Percentiles rank a stretch among this genome's conserved stretches.
These are phyloP conservation scores for Candida sphagnicola DNA, from an alignment of 805 yeast genomes.

Conservation along the genomic window DNA sequence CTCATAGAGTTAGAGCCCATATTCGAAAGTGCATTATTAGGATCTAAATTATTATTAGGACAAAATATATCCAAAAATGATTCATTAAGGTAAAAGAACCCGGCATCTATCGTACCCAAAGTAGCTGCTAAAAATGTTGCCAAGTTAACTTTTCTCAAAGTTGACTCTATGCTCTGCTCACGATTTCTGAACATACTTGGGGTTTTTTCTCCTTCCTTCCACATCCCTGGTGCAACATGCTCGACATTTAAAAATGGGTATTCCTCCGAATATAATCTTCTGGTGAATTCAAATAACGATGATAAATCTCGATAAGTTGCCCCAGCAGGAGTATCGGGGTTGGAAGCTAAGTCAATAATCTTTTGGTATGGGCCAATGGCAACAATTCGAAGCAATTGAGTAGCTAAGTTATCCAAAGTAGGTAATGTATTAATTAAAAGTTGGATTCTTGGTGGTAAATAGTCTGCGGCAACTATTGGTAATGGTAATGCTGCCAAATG, in stretches of 20 bases:
- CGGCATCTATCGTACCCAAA: constrained; percentile 78
- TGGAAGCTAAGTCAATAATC: constrained; percentile 64
- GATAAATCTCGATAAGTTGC: constrained; percentile 64
- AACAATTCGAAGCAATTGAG: constrained; percentile 71
- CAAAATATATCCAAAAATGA: constrained; percentile 85
- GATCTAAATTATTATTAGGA: constrained; percentile 59
- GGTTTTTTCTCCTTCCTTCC: constrained; percentile 60
- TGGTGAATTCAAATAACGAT: constrained; percentile 75
- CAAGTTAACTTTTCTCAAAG: constrained; percentile 78
- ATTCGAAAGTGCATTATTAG: constrained; percentile 35
- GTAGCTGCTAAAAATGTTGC: constrained; percentile 88
- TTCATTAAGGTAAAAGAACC: constrained; percentile 81
- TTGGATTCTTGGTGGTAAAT: constrained; percentile 59
- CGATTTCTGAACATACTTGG: constrained; percentile 56
- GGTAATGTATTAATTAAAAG: constrained; percentile 67
- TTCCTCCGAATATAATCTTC: constrained; percentile 61
- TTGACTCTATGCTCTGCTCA: constrained; percentile 58
- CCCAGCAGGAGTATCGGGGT: constrained; percentile 60
- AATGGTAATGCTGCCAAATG: constrained; percentile 61
- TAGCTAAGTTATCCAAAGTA: constrained; percentile 73
- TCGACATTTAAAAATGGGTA: constrained; percentile 71
- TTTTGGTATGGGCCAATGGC: constrained; percentile 75
- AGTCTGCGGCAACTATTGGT: constrained; percentile 52
- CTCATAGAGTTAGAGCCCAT: constrained; percentile 27
- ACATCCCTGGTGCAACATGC: constrained; percentile 66